Evolutionary conservation across 331 rosid species (phyloP).

Genomic region (Acacia concinna): DNA sequence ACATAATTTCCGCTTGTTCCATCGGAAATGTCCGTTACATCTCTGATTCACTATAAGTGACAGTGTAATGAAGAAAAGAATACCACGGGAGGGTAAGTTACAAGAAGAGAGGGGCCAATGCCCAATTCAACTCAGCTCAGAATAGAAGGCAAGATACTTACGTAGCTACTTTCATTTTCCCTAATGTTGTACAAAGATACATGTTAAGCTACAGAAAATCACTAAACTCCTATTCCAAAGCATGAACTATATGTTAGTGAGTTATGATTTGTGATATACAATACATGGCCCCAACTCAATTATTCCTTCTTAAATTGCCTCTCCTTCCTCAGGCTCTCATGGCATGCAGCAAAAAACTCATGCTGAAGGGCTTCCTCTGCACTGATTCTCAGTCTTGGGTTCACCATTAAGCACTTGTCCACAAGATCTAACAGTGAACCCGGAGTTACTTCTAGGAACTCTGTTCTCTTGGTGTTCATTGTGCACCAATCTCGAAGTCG

Average conservation of each 20-base stretch:
- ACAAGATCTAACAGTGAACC: conserved; percentile 44
- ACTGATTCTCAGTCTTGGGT: conserved; percentile 50
- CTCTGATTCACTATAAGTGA: not conserved
- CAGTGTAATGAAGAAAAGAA: not conserved
- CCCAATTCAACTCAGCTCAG: not conserved
- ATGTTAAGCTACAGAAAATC: not conserved
- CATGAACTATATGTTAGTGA: not conserved
- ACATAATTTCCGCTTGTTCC: not conserved
- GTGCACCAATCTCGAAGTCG: conserved; percentile 50
- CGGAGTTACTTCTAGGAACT: conserved; percentile 41
- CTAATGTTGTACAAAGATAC: not conserved
- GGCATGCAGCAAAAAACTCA: conserved; percentile 52
- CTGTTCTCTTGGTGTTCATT: conserved; percentile 44
- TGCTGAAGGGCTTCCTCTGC: conserved; percentile 57
- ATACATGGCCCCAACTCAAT: not conserved
- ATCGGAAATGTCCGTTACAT: not conserved
- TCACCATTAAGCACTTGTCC: conserved; percentile 54
- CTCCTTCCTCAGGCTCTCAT: conserved; percentile 38
- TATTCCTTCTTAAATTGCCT: conserved; percentile 33
- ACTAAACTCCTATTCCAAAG: not conserved
- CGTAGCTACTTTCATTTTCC: not conserved
- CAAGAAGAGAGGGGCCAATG: not conserved
- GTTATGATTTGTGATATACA: conserved; percentile 7
- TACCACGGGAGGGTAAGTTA: not conserved
- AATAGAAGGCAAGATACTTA: not conserved